Conservation (phyloP, 495 filamentous ascomycete genomes). For the Xylaria telfairii region DNA sequence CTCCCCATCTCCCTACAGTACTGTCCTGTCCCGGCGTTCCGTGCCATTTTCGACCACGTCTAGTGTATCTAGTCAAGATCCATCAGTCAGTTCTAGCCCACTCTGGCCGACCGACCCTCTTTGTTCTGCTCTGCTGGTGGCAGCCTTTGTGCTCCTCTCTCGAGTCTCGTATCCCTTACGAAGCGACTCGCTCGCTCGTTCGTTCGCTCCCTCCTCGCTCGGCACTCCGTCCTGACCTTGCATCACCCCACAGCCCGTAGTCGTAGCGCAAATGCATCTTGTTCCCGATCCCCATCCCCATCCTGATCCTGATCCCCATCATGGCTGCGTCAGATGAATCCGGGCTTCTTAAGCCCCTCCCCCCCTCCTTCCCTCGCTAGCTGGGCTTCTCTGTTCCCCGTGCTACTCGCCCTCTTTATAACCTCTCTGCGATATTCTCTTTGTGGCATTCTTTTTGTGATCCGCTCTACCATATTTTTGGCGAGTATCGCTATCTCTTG, state of each 20-base stretch:
- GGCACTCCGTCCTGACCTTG: background rate
- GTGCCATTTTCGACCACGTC: conserved; percentile 13
- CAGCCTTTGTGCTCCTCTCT: conserved; percentile 3
- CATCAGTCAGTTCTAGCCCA: background rate
- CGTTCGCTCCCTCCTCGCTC: background rate
- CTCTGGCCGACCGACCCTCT: conserved; percentile 2
- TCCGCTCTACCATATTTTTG: background rate
- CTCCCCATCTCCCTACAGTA: background rate
- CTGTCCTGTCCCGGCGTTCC: background rate
- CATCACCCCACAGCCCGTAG: conserved; percentile 17
- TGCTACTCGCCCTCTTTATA: background rate
- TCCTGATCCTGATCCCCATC: conserved; percentile 1
- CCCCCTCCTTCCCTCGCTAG: background rate
- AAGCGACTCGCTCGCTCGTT: background rate
- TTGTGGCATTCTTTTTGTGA: background rate
- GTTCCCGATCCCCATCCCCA: conserved; percentile 8
- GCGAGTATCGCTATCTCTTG: background rate
- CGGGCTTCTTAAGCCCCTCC: background rate
- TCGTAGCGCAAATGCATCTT: background rate
- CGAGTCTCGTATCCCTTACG: background rate
- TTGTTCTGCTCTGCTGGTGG: background rate
- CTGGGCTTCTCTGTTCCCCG: background rate
- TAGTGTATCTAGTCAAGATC: background rate
- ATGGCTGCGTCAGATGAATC: conserved; percentile 17
- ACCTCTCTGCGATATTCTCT: background rate